Base-by-base conservation (phyloP, 371 early-diverging fungal species). In the Mortierella sp. region DNA sequence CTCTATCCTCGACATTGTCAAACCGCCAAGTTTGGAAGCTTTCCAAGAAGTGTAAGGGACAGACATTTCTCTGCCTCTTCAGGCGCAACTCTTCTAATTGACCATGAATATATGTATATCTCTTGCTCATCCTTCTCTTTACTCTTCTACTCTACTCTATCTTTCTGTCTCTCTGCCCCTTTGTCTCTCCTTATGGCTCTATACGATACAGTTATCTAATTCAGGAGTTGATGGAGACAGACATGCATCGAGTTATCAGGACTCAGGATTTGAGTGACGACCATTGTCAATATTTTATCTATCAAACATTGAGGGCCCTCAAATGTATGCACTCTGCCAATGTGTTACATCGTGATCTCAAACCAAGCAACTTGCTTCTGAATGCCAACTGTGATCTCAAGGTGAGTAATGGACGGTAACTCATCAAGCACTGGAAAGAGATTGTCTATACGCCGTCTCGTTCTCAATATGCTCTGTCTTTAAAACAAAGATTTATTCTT, bases 281-380 rank as follows among this genome's bases (percentile, higher is more conserved):
- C 40, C 99, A 98, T 83, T 98, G 94, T 84, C 98, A 99, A 84
- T 98, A 98, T 86, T 99, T 99, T 85, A 91, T 99, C 70, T 99
- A 97, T 86, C 99, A 99, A 84, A 95, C 97, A 24, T 87, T 96
- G 72, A 93, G 98, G 50, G 99, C 97, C 0, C 89, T 99, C 63
- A 98, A 99, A 80, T 97, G 96, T 77, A 97, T 99, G 88, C 99
- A 99, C 83, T 96, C 97, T 22, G 98, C 98, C 24, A 97, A 98
- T 76, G 98, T 99, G 9, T 88, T 98, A 48, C 99, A 98, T 83
- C 94, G 99, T 70, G 99, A 99, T 84, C 88, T 99, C 73, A 99
- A 99, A 84, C 99, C 99, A 41, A 95, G 96, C 69, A 99, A 98
- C 83, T 79, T 98, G 72, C 88, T 99, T 1, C 91, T 98, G 41